Evolutionary conservation across 1,284 basidiomycete species (phyloP).

Genomic region (Moesziomyces sp.): DNA sequence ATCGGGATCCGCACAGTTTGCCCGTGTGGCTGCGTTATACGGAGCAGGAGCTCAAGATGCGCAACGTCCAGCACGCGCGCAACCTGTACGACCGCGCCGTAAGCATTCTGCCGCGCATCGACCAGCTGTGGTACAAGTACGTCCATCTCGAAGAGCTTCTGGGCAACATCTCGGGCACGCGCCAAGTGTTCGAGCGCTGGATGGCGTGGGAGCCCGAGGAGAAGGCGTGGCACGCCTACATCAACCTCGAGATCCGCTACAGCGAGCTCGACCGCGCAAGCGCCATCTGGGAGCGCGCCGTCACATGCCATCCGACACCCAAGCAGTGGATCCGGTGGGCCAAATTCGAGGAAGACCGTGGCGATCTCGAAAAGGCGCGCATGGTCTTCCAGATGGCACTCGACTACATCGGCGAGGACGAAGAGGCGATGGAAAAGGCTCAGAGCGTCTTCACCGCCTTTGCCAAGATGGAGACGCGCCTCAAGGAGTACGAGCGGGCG

Average conservation of each 20-base stretch:
- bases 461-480: slow-evolving; percentile 95
- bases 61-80: slow-evolving; percentile 94
- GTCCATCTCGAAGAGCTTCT: slow-evolving; percentile 97
- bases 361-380: slow-evolving; percentile 80
- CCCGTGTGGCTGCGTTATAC: slow-evolving; percentile 95
- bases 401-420: slow-evolving; percentile 96
- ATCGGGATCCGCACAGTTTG: slow-evolving; percentile 88
- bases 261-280: slow-evolving; percentile 90
- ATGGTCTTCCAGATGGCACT: slow-evolving; percentile 97
- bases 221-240: slow-evolving; percentile 98
- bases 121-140: slow-evolving; percentile 92
- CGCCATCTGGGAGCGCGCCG: slow-evolving; percentile 92
- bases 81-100: slow-evolving; percentile 97
- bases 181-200: slow-evolving; percentile 98
- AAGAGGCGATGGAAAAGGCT: slow-evolving; percentile 95
- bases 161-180: slow-evolving; percentile 91
- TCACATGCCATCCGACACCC: slow-evolving; percentile 90
- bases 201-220: slow-evolving; percentile 99
- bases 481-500: slow-evolving; percentile 96
- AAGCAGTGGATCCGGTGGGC: slow-evolving; percentile 95
- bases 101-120: slow-evolving; percentile 91
- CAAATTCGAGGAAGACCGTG: slow-evolving; percentile 95
- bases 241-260: slow-evolving; percentile 95
- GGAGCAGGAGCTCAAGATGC: slow-evolving; percentile 97
- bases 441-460: slow-evolving; percentile 96